Base-by-base conservation (phyloP, 2,329 filamentous ascomycete genomes). In the Tolypocladium amazonense region DNA sequence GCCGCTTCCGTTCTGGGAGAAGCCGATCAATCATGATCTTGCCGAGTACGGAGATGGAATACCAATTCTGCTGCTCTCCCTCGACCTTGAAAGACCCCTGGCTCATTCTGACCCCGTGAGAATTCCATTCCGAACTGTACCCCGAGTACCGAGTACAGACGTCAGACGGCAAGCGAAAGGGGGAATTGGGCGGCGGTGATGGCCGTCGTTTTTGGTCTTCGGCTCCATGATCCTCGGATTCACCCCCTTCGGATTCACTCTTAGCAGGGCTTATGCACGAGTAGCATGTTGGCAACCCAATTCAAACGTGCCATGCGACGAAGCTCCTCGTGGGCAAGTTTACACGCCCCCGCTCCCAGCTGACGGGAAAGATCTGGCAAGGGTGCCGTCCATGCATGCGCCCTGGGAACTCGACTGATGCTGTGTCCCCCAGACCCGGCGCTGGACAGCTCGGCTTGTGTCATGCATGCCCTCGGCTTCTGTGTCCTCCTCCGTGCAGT, bases 381-480 rank as follows among this genome's bases (percentile, higher is more conserved):
- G 50, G 50, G 20, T 54, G 14, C 47, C 12, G 30, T n/a, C 30
- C 50, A 54, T 54, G 30, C 50, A 54, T 54, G 35, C 35, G 25
- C 25, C 25, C 47, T 23, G 50, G 50, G 50, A 54, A 23, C 30
- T 56, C 38, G 47, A 60, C 54, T 56, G 37, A 60, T 54, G 56
- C 56, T 53, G 41, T 57, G 60, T 60, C 43, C 60, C 59, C 55
- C 59, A 43, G 30, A 55, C 59, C 56, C 57, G 54, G 53, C 47
- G 56, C 55, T 39, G 52, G 59, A 61, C 59, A 55, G 56, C 56
- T 56, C 60, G 47, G 55, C 61, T 57, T 61, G 61, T 56, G 54
- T 56, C 27, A 41, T 41, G 50, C 30, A 57, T 35, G 33, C 23
- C 20, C 23, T 33, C 39, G 25, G 37, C 43, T 64, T 62, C 65